Conservation (phyloP, 345 rosid genomes). For the Arabidopsis suecica region DNA sequence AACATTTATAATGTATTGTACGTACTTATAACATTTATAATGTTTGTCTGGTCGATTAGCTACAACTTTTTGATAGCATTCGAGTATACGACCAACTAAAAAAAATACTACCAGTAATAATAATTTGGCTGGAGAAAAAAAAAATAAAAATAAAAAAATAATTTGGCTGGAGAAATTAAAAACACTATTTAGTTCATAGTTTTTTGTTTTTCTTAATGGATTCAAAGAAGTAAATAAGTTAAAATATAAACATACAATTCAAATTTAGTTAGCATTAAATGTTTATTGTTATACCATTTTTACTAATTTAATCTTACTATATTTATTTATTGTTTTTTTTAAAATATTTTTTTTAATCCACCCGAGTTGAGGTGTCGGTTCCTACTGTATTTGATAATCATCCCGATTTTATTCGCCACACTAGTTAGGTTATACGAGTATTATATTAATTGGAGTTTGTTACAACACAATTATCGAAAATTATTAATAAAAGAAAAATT, state of each 20-base stretch:
- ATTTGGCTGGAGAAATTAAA: not conserved
- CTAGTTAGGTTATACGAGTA: not conserved
- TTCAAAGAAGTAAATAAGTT: not conserved
- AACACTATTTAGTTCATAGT: not conserved
- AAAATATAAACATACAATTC: not conserved
- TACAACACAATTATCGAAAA: not conserved
- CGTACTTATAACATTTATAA: too few species aligned
- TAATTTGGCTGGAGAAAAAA: not conserved
- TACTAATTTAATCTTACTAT: not conserved
- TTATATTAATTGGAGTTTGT: not conserved
- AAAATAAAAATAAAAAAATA: too few species aligned
- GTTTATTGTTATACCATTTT: not conserved
- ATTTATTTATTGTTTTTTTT: not conserved
- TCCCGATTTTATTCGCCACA: not conserved
- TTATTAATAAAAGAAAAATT: not conserved
- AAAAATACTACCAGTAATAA: too few species aligned
- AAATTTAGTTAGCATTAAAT: not conserved
- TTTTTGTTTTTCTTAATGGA: too few species aligned
- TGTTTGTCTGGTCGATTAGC: not conserved
- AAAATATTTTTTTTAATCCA: not conserved
- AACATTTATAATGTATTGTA: too few species aligned
- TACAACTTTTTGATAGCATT: not conserved
- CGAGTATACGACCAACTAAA: not conserved
- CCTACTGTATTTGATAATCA: not conserved
- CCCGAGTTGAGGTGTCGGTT: not conserved